Evolutionary conservation across 2,329 filamentous ascomycete genomes (phyloP).

Genomic region (Apiospora koreana): DNA sequence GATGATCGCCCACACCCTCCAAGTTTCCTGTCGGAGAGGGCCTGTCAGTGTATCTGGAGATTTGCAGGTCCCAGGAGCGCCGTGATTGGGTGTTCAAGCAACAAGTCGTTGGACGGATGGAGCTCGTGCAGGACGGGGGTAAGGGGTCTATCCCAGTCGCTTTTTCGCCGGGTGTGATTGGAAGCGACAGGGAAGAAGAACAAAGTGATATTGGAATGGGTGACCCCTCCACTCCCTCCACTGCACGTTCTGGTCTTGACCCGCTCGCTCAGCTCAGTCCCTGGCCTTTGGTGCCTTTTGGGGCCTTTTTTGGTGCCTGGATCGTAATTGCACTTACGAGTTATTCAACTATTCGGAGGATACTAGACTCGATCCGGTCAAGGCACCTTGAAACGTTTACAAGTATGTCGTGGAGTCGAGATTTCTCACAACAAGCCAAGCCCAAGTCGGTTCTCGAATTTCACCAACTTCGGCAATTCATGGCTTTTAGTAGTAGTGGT

Average conservation of each 20-base stretch:
- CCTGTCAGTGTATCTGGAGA: slow-evolving; percentile 9
- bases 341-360: not conserved
- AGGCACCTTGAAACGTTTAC: not conserved
- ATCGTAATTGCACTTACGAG: slow-evolving; percentile 8
- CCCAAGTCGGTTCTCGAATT: not conserved
- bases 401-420: not conserved
- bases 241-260: slow-evolving; percentile 6
- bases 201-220: slow-evolving; percentile 4
- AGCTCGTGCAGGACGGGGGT: not conserved
- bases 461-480: not conserved
- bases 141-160: not conserved
- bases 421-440: not conserved
- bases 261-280: not conserved
- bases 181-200: not conserved
- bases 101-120: not conserved
- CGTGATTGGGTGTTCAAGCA: slow-evolving; percentile 5
- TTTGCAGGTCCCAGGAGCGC: slow-evolving; percentile 1
- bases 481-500: not conserved
- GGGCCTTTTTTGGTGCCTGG: not conserved
- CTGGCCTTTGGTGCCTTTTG: not conserved
- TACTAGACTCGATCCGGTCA: not conserved
- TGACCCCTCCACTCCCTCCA: slow-evolving; percentile 1
- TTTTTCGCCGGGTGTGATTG: not conserved
- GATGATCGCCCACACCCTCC: slow-evolving; percentile 10
- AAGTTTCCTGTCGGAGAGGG: slow-evolving; percentile 1